phyloP scores from a whole-genome alignment of 2,329 filamentous ascomycete species.

The Sclerotinia glacialis region DNA sequence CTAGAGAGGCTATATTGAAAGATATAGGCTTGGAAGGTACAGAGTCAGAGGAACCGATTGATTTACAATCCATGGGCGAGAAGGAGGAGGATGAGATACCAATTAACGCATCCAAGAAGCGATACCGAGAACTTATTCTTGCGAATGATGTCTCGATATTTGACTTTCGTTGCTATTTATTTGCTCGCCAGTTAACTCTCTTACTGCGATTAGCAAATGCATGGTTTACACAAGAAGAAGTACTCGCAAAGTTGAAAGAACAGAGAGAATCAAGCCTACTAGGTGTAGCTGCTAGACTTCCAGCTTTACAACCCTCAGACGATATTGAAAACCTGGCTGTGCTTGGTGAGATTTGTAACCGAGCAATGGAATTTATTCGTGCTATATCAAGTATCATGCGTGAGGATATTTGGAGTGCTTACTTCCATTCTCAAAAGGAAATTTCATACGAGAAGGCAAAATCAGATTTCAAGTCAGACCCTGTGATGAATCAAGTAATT shows the following conservation, averaged over 20 bases:
- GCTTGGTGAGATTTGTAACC: constrained; percentile 81
- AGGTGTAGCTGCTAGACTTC: constrained; percentile 54
- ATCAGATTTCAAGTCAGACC: constrained; percentile 34
- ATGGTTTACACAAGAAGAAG: constrained; percentile 59
- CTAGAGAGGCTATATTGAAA: constrained; percentile 45
- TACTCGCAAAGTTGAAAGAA: constrained; percentile 59
- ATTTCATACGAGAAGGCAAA: constrained; percentile 38
- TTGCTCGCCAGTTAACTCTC: constrained; percentile 80
- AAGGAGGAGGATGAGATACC: constrained; percentile 54
- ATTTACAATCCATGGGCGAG: constrained; percentile 49
- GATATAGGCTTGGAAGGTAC: constrained; percentile 42
- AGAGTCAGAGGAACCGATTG: constrained; percentile 45
- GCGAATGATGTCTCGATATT: constrained; percentile 95
- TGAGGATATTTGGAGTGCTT: constrained; percentile 68
- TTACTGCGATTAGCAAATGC: constrained; percentile 80
- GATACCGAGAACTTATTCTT: constrained; percentile 87
- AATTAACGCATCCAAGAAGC: constrained; percentile 65
- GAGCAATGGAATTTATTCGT: constrained; percentile 80
- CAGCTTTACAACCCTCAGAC: constrained; percentile 48
- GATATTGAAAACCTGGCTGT: constrained; percentile 72
- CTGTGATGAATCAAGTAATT: constrained; percentile 52
- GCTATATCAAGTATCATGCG: constrained; percentile 76
- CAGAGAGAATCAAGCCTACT: constrained; percentile 58
- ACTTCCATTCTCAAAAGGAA: constrained; percentile 36
- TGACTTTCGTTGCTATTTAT: constrained; percentile 92